phyloP scores from a whole-genome alignment of 306 rosid species.

The Prunus mume region DNA sequence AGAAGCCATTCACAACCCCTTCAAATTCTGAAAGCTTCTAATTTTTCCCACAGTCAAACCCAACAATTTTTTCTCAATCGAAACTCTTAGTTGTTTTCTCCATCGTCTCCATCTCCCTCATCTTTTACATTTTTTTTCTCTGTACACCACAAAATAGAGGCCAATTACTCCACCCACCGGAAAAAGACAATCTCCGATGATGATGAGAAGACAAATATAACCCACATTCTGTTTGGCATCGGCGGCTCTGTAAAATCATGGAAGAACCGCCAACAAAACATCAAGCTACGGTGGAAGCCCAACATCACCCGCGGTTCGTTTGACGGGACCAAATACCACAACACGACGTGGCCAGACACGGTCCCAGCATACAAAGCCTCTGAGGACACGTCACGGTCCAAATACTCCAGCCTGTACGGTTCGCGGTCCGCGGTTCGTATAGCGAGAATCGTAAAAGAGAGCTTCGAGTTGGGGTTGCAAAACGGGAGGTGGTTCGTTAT shows the following conservation, averaged over 20 bases:
- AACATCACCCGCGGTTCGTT: constrained; percentile 44
- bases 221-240: constrained; percentile 65
- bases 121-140: too few species aligned
- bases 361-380: constrained; percentile 45
- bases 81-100: neutral
- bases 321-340: constrained; percentile 43
- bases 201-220: constrained; percentile 40
- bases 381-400: constrained; percentile 43
- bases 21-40: neutral
- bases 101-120: neutral
- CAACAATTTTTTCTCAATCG: neutral
- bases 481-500: constrained; percentile 83
- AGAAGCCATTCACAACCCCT: neutral
- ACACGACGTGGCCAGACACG: constrained; percentile 42
- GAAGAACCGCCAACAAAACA: constrained; percentile 40
- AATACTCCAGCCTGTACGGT: constrained; percentile 53
- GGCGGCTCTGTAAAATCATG: constrained; percentile 52
- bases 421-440: constrained; percentile 47
- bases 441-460: constrained; percentile 73
- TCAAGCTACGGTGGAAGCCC: constrained; percentile 59
- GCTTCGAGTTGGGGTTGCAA: too few species aligned
- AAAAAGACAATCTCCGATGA: too few species aligned
- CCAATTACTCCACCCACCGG: too few species aligned
- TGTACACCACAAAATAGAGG: too few species aligned
- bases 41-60: neutral